These are phyloP conservation scores for Fusarium oxysporum DNA, from an alignment of 2,329 filamentous ascomycete genomes.

Conservation along the genomic window DNA sequence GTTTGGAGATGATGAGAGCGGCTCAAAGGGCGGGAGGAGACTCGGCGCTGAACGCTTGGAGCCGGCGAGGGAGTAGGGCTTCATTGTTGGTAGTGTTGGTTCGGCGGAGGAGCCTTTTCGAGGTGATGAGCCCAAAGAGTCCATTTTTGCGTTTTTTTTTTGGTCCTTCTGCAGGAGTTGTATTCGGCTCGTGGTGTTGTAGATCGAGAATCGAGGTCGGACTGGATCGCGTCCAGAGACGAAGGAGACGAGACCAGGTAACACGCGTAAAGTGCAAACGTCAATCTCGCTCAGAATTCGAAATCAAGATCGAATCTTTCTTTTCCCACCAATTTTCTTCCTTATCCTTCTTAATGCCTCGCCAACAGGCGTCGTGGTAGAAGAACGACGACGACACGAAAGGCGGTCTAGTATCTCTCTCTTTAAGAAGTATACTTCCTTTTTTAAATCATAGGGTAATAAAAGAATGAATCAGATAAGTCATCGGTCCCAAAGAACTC, in stretches of 20 bases:
- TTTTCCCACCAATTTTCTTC: not conserved
- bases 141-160: slow-evolving; percentile 46
- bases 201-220: slow-evolving; percentile 8
- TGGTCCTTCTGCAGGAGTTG: not conserved
- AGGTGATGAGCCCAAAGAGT: slow-evolving; percentile 53
- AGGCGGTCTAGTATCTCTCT: slow-evolving; percentile 26
- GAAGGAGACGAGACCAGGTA: slow-evolving; percentile 1
- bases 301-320: not conserved
- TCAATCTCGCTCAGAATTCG: not conserved
- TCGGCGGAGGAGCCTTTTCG: slow-evolving; percentile 44
- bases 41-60: slow-evolving; percentile 73
- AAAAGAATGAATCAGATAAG: not conserved
- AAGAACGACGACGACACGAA: slow-evolving; percentile 26
- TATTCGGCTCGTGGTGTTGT: slow-evolving; percentile 2
- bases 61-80: slow-evolving; percentile 52
- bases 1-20: slow-evolving; percentile 79
- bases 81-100: slow-evolving; percentile 50
- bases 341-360: not conserved
- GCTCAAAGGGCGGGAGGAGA: slow-evolving; percentile 83
- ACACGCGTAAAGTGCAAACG: slow-evolving; percentile 13
- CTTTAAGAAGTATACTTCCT: not conserved
- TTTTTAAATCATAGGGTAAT: not conserved
- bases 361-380: not conserved
- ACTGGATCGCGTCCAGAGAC: slow-evolving; percentile 31
- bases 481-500: slow-evolving; percentile 20